Percentiles rank a stretch among this genome's conserved stretches.
Conservation (phyloP, 2,329 filamentous ascomycete species). For the Orbilia quercus region DNA sequence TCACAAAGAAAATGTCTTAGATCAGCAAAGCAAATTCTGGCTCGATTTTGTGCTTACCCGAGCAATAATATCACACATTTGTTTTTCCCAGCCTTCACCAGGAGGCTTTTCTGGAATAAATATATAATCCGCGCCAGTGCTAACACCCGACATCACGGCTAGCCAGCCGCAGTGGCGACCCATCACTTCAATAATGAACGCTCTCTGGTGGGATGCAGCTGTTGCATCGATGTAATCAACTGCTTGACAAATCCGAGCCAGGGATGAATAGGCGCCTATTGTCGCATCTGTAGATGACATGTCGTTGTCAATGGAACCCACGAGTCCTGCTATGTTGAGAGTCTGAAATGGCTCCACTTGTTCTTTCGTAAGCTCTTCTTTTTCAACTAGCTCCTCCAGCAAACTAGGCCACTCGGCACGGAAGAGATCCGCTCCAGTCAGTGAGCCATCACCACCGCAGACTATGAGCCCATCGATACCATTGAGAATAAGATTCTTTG, state of each 20-base stretch:
- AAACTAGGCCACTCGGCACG: conserved; percentile 90
- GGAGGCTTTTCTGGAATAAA: conserved; percentile 97
- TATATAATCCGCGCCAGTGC: conserved; percentile 93
- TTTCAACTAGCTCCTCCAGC: conserved; percentile 82
- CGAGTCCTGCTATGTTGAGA: conserved; percentile 94
- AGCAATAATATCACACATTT: conserved; percentile 83
- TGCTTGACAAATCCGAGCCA: conserved; percentile 91
- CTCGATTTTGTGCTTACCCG: conserved; percentile 67
- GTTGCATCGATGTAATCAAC: conserved; percentile 98
- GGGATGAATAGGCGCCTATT: conserved; percentile 94
- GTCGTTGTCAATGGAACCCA: conserved; percentile 98
- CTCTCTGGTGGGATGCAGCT: conserved; percentile 90
- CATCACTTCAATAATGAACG: conserved; percentile 99
- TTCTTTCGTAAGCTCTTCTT: conserved; percentile 74
- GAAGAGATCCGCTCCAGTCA: conserved; percentile 95
- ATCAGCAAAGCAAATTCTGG: conserved; percentile 38
- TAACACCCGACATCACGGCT: conserved; percentile 93
- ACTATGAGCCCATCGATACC: conserved; percentile 97
- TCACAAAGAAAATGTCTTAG: background rate
- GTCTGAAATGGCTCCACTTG: conserved; percentile 82
- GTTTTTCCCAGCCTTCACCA: conserved; percentile 84
- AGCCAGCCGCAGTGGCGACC: conserved; percentile 97
- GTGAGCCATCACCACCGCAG: conserved; percentile 93
- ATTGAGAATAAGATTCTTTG: conserved; percentile 91
- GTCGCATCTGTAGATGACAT: conserved; percentile 97